A percentile compares a stretch with the other conserved stretches of the same genome.
Conservation (phyloP, 305 asterid genomes). For the Fraxinus floribunda region DNA sequence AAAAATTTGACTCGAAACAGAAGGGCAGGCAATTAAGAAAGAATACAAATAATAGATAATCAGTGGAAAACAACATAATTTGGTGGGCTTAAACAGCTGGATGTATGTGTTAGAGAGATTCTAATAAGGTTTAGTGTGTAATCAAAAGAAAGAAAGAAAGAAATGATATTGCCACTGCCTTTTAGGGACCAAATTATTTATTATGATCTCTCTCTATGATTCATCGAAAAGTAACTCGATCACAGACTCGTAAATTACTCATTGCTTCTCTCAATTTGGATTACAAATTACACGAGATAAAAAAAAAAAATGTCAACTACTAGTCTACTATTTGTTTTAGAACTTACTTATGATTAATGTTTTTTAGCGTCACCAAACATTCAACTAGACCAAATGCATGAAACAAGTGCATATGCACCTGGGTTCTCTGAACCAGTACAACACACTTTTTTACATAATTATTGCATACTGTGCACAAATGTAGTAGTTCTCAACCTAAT, state of each 20-base stretch:
- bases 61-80: slow-evolving; percentile 31
- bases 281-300: neutral
- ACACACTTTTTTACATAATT: neutral
- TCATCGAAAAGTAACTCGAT: neutral
- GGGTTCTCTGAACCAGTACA: neutral
- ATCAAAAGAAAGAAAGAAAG: slow-evolving; percentile 19
- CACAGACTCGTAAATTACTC: neutral
- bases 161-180: slow-evolving; percentile 28
- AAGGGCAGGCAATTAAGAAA: slow-evolving; percentile 1
- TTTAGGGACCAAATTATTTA: slow-evolving; percentile 38
- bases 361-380: neutral
- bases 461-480: neutral
- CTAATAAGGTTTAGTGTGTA: slow-evolving; percentile 20
- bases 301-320: neutral
- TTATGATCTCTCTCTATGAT: slow-evolving; percentile 18
- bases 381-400: neutral
- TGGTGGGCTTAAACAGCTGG: slow-evolving; percentile 20
- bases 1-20: neutral
- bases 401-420: neutral
- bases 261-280: neutral
- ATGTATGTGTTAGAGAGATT: slow-evolving; percentile 12
- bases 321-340: neutral
- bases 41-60: slow-evolving; percentile 8
- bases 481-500: neutral
- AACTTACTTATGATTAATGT: neutral